These are phyloP conservation scores for Termitomyces titanicus DNA, from an alignment of 768 basidiomycete genomes.

Conservation along the genomic window DNA sequence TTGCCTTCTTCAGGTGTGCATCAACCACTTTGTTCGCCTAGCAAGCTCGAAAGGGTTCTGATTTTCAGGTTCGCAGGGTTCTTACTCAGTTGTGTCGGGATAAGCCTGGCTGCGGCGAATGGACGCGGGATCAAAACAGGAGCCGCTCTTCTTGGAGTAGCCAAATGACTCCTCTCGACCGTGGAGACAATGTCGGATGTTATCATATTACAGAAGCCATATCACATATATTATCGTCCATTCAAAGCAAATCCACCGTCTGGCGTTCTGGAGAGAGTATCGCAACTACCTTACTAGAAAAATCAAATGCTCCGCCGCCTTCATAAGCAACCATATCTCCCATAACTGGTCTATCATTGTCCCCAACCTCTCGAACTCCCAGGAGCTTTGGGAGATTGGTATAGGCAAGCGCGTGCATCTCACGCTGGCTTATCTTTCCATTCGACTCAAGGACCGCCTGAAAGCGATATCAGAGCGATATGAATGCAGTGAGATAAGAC, in stretches of 20 bases:
- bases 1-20: constrained; percentile 80
- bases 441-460: constrained; percentile 48
- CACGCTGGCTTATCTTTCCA: constrained; percentile 34
- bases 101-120: constrained; percentile 70
- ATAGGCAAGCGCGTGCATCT: constrained; percentile 42
- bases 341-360: constrained; percentile 24
- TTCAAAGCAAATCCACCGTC: constrained; percentile 48
- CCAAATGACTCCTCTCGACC: constrained; percentile 18
- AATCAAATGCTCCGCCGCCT: constrained; percentile 56
- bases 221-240: constrained; percentile 7
- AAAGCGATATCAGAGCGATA: neutral
- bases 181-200: constrained; percentile 17
- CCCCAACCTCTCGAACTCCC: constrained; percentile 36
- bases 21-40: neutral
- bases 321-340: constrained; percentile 60
- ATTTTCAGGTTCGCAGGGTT: constrained; percentile 72
- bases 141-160: constrained; percentile 67
- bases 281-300: constrained; percentile 51
- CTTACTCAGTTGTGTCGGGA: constrained; percentile 75
- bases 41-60: neutral
- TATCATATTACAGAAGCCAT: constrained; percentile 1
- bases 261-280: constrained; percentile 50
- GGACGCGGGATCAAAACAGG: constrained; percentile 65
- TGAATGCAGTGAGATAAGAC: constrained; percentile 18
- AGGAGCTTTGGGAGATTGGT: constrained; percentile 39